These are phyloP conservation scores for Saxophila tyrrhenica DNA, from an alignment of 495 filamentous ascomycete genomes.

Conservation along the genomic window DNA sequence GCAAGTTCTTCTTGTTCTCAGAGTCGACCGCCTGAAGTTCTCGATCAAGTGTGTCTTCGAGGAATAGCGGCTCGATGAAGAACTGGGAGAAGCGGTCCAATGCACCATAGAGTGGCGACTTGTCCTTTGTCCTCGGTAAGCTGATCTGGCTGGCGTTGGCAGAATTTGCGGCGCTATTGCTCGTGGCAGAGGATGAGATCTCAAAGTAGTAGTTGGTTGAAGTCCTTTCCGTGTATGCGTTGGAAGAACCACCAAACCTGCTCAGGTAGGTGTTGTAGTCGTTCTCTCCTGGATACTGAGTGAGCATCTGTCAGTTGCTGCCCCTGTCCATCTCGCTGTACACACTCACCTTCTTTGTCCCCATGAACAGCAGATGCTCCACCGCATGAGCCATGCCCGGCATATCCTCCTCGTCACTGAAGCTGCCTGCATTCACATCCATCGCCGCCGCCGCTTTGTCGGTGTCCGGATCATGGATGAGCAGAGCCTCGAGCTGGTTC, in stretches of 20 bases:
- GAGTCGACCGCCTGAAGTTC: conserved; percentile 92
- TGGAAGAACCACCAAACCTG: conserved; percentile 78
- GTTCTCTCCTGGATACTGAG: conserved; percentile 84
- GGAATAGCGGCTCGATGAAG: conserved; percentile 85
- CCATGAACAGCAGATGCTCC: conserved; percentile 95
- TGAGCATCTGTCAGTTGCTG: conserved; percentile 12
- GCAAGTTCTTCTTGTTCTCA: conserved; percentile 98
- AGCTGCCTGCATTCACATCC: conserved; percentile 93
- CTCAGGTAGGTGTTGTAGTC: conserved; percentile 90
- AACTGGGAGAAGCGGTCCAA: conserved; percentile 97
- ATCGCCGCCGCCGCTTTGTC: conserved; percentile 94
- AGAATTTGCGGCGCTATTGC: conserved; percentile 20
- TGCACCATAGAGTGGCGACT: conserved; percentile 73
- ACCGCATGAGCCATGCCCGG: conserved; percentile 90
- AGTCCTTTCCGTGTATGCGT: conserved; percentile 86
- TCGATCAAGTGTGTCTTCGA: conserved; percentile 78
- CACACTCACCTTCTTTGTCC: conserved; percentile 71
- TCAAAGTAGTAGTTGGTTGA: conserved; percentile 99
- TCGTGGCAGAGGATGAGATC: conserved; percentile 54
- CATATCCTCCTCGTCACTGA: conserved; percentile 81
- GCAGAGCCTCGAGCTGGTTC: conserved; percentile 84
- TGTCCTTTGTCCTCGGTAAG: conserved; percentile 15
- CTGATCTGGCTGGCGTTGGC: conserved; percentile 17
- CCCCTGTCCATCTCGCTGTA: not conserved
- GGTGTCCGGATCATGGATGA: conserved; percentile 90